Evolutionary conservation across 345 rosid genomes (phyloP).

Genomic region (Bruguiera parviflora): DNA sequence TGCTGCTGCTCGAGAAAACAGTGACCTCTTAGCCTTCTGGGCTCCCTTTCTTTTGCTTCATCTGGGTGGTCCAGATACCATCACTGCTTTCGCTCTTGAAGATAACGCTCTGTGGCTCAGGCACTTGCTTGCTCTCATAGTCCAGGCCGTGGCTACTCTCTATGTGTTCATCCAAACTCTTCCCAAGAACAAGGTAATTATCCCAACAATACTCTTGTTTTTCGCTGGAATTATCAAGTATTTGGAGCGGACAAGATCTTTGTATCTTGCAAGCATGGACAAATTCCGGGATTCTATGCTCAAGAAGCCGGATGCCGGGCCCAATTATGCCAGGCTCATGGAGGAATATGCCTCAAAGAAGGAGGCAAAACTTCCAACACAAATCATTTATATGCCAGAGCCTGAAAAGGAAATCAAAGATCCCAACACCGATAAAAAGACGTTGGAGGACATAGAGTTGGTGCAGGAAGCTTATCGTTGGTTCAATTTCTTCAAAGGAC

Average conservation of each 20-base stretch:
- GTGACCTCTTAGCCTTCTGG: slow-evolving; percentile 58
- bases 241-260: slow-evolving; percentile 52
- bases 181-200: slow-evolving; percentile 23
- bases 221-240: slow-evolving; percentile 55
- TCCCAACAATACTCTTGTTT: slow-evolving; percentile 40
- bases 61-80: slow-evolving; percentile 67
- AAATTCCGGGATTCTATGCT: slow-evolving; percentile 57
- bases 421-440: neutral
- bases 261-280: slow-evolving; percentile 55
- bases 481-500: slow-evolving; percentile 48
- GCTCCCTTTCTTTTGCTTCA: slow-evolving; percentile 64
- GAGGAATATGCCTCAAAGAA: slow-evolving; percentile 50
- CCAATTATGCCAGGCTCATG: slow-evolving; percentile 62
- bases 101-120: slow-evolving; percentile 68
- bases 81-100: slow-evolving; percentile 62
- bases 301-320: slow-evolving; percentile 54
- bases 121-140: slow-evolving; percentile 44
- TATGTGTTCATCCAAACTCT: slow-evolving; percentile 44
- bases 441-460: slow-evolving; percentile 18
- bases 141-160: slow-evolving; percentile 40
- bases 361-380: slow-evolving; percentile 40
- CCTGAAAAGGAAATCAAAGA: slow-evolving; percentile 35
- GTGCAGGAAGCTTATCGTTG: slow-evolving; percentile 35
- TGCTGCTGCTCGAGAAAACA: slow-evolving; percentile 12
- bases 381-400: slow-evolving; percentile 39